Evolutionary conservation across 805 yeast species (phyloP).

Genomic region (Clavispora fructus): DNA sequence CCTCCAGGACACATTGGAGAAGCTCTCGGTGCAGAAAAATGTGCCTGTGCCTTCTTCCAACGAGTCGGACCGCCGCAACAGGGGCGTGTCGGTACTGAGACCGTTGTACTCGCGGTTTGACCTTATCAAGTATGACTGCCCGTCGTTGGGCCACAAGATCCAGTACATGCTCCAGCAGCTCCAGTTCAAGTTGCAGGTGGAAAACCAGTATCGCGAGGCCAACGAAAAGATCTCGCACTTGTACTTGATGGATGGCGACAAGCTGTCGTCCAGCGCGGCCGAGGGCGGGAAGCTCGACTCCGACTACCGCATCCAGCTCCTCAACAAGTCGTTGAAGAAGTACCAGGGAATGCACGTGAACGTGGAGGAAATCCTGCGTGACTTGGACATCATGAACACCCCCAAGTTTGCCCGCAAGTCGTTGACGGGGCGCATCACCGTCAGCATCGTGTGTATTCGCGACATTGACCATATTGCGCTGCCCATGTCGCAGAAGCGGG

Average conservation of each 20-base stretch:
- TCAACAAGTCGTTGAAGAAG: conserved; percentile 77
- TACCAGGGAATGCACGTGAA: conserved; percentile 85
- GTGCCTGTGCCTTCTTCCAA: conserved; percentile 2
- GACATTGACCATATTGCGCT: conserved; percentile 92
- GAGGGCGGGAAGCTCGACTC: conserved; percentile 82
- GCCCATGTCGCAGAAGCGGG: conserved; percentile 69
- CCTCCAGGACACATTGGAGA: conserved; percentile 68
- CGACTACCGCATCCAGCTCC: conserved; percentile 75
- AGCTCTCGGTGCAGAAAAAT: conserved; percentile 40
- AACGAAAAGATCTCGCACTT: conserved; percentile 83
- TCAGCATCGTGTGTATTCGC: conserved; percentile 71
- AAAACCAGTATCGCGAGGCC: conserved; percentile 87
- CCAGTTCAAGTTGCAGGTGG: conserved; percentile 90
- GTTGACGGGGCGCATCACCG: conserved; percentile 69
- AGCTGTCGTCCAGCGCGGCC: conserved; percentile 78
- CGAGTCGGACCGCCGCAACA: background rate
- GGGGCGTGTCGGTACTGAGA: conserved; percentile 8
- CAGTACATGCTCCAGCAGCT: conserved; percentile 93
- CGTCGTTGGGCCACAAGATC: conserved; percentile 89
- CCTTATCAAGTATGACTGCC: conserved; percentile 86
- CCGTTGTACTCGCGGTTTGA: conserved; percentile 69
- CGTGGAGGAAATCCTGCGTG: conserved; percentile 61
- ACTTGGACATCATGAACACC: conserved; percentile 60
- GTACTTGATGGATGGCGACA: conserved; percentile 88
- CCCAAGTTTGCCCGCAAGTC: conserved; percentile 79